Conservation (phyloP, 2,329 filamentous ascomycete genomes). For the Hypoxylon sp. region DNA sequence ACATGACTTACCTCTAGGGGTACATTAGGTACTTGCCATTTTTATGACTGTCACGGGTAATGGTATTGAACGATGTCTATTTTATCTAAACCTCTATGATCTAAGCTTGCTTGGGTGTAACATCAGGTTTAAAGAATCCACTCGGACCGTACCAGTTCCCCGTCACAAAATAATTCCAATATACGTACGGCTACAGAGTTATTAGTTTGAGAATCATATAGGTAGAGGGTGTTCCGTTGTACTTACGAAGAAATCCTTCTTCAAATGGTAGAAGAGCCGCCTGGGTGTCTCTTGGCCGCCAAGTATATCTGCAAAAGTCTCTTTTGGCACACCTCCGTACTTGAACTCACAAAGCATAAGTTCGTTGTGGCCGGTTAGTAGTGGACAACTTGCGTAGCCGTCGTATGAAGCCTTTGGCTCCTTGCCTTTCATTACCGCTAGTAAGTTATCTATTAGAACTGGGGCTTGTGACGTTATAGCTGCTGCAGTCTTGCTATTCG, state of each 20-base stretch:
- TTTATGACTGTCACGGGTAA: not conserved
- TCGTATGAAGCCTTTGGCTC: slow-evolving; percentile 57
- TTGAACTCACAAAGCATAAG: slow-evolving; percentile 65
- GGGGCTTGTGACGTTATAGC: slow-evolving; percentile 62
- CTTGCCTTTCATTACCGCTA: slow-evolving; percentile 56
- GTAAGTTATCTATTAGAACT: slow-evolving; percentile 61
- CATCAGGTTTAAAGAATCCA: slow-evolving; percentile 44
- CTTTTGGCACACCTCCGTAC: slow-evolving; percentile 62
- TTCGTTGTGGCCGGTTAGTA: slow-evolving; percentile 62
- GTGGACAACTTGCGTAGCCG: slow-evolving; percentile 64
- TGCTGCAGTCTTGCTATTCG: slow-evolving; percentile 62
- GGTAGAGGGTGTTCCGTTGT: not conserved
- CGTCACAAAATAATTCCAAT: slow-evolving; percentile 52
- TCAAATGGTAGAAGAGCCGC: slow-evolving; percentile 60
- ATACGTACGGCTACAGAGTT: slow-evolving; percentile 49
- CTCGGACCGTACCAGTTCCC: slow-evolving; percentile 50
- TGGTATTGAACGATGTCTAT: not conserved
- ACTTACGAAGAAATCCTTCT: slow-evolving; percentile 62
- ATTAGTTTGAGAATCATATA: slow-evolving; percentile 23
- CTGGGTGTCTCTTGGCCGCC: slow-evolving; percentile 60
- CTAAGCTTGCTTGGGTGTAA: slow-evolving; percentile 20
- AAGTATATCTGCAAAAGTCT: slow-evolving; percentile 59
- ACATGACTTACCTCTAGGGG: too few relatives aligned
- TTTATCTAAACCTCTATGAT: slow-evolving; percentile 1
- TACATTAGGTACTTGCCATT: not conserved